These are phyloP conservation scores for Phytopythium litorale DNA, from an alignment of 352 stramenopile genomes.

Conservation along the genomic window DNA sequence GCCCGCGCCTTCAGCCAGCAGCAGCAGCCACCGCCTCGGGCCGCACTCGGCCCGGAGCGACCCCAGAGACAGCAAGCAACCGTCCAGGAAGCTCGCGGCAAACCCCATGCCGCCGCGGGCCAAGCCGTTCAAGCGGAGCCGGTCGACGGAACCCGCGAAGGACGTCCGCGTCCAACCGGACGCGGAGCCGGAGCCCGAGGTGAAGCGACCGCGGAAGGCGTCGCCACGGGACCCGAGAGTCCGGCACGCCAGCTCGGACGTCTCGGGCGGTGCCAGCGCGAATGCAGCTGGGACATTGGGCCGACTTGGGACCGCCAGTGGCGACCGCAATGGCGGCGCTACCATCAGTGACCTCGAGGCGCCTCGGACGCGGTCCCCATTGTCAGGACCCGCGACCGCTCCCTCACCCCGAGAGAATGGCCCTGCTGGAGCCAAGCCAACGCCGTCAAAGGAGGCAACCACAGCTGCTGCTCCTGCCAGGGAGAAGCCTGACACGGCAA, in stretches of 20 bases:
- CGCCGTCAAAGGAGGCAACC: neutral
- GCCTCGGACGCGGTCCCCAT: neutral
- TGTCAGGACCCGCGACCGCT: neutral
- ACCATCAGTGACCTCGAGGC: neutral
- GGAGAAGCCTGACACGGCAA: neutral
- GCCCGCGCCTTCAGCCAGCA: too few relatives aligned
- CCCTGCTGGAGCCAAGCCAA: neutral
- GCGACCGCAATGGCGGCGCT: neutral
- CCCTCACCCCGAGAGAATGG: too few relatives aligned
- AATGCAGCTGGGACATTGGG: neutral
- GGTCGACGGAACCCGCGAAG: neutral
- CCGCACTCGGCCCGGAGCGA: neutral
- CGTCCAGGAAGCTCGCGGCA: neutral
- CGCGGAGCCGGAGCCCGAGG: neutral
- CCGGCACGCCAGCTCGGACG: neutral
- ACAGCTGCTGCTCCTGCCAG: neutral
- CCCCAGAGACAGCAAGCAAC: neutral
- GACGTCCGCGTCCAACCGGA: neutral
- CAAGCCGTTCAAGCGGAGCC: neutral
- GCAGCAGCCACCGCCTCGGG: neutral
- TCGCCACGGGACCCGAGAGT: neutral
- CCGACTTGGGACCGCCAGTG: neutral
- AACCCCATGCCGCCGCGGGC: neutral
- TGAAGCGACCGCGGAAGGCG: neutral
- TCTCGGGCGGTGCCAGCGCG: neutral